phyloP scores from a whole-genome alignment of 257 asterid genomes.

The Capsicum baccatum region DNA sequence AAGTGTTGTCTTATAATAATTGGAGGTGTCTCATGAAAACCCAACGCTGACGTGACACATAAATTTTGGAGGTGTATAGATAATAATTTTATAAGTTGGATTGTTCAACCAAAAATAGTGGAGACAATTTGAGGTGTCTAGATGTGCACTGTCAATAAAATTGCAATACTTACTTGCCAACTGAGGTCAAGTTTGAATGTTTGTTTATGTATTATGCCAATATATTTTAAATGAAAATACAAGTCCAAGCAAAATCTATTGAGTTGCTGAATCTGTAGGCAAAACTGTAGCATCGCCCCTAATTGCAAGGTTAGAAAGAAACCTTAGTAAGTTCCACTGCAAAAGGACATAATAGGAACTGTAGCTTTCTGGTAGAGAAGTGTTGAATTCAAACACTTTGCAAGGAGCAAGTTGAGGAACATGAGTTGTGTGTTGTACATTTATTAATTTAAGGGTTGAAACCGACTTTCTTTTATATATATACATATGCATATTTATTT shows the following conservation, averaged over 20 bases:
- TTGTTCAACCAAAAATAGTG: too few relatives aligned
- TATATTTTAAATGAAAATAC: too few relatives aligned
- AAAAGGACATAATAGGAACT: conserved; percentile 50
- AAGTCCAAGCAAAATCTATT: background rate
- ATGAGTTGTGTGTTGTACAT: conserved; percentile 41
- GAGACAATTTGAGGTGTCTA: too few relatives aligned
- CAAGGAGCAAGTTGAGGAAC: conserved; percentile 42
- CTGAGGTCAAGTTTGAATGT: too few relatives aligned
- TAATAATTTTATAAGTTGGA: too few relatives aligned
- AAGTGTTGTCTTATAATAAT: conserved; percentile 39
- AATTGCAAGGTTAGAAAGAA: conserved; percentile 35
- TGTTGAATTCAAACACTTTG: conserved; percentile 51
- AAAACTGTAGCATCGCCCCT: background rate
- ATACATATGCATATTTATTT: background rate
- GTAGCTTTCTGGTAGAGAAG: conserved; percentile 37
- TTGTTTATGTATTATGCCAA: too few relatives aligned
- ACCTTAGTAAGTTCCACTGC: conserved; percentile 39
- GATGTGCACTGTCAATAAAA: too few relatives aligned
- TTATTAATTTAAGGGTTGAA: conserved; percentile 39
- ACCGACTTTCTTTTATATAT: conserved; percentile 30
- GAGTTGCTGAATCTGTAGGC: background rate
- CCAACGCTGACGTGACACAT: too few relatives aligned
- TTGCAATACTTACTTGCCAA: too few relatives aligned
- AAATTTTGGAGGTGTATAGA: too few relatives aligned
- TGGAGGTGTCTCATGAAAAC: too few relatives aligned